Base-by-base conservation (phyloP, 2,329 filamentous ascomycete species). In the Plenodomus biglobosus region DNA sequence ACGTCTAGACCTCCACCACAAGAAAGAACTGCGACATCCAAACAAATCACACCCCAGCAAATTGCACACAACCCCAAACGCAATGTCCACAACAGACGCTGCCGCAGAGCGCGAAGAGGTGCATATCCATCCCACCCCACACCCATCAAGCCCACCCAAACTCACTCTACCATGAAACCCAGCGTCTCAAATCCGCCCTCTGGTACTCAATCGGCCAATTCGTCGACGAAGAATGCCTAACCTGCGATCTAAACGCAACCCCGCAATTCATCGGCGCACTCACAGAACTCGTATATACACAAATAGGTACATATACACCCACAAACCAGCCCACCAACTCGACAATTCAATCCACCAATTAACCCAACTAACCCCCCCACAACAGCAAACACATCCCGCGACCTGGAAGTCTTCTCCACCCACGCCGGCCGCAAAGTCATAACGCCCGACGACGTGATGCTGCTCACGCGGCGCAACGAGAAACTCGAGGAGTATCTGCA, bases 381-480 rank as follows among this genome's bases (percentile, higher is more conserved):
- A 11, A 3, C 40, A 70, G 65, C 65, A 22, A 72, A 72, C 40
- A 66, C 68, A 11, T 63, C 81, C 19, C 75, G 77, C 46, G 86
- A 88, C 66, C 73, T 88, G 16, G 85, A 88, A 61, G 77, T 78
- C 62, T 73, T 72, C 52, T 59, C 66, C 8, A 85, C 84, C 43
- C 94, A 99, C 73, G 92, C 89, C 10, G 87, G 88, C 1, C 83
- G 92, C 20, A 84, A 83, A 2, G 92, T 86, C 0, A 82, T 99
- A 57, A 90, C 85, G 32, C 87, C 87, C 0, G 87, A 92, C 42
- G 94, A 99, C 68, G 92, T 97, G 11, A 76, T 97, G 62, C 81
- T 99, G 7, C 82, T 99, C 22, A 86, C 90, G 20, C 80, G 94
- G 52, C 85, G 92, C 50, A 99, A 97, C 62, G 88, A 92, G 47